These are phyloP conservation scores for Arthrinium phaeospermum DNA, from an alignment of 2,329 filamentous ascomycete species.

Conservation along the genomic window DNA sequence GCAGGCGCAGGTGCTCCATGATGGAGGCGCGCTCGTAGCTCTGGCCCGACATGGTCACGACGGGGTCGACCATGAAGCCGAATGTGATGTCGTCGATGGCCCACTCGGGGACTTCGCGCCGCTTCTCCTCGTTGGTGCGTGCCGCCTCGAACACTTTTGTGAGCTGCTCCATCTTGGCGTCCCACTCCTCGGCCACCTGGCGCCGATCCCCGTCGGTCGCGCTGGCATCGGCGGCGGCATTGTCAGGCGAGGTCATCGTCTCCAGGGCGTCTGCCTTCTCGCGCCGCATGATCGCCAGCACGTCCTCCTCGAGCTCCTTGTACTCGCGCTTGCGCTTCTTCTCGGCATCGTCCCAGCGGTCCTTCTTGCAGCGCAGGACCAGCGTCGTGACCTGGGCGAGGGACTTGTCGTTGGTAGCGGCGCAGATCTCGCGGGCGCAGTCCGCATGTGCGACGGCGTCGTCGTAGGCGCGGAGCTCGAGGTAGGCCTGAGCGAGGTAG, in stretches of 20 bases:
- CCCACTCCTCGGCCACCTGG: slow-evolving; percentile 55
- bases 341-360: slow-evolving; percentile 82
- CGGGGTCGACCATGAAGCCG: slow-evolving; percentile 74
- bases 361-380: slow-evolving; percentile 83
- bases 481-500: slow-evolving; percentile 82
- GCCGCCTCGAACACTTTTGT: slow-evolving; percentile 59
- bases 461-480: slow-evolving; percentile 73
- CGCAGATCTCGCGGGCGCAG: slow-evolving; percentile 74
- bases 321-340: slow-evolving; percentile 60
- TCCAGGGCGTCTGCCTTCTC: slow-evolving; percentile 50
- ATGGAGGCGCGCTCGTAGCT: slow-evolving; percentile 89
- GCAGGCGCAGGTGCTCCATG: slow-evolving; percentile 80
- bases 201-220: slow-evolving; percentile 45
- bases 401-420: slow-evolving; percentile 66
- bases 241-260: not conserved
- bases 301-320: slow-evolving; percentile 63
- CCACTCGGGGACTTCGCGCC: slow-evolving; percentile 74
- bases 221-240: not conserved
- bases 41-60: slow-evolving; percentile 80
- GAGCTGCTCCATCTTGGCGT: slow-evolving; percentile 51
- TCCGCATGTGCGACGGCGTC: slow-evolving; percentile 75
- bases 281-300: slow-evolving; percentile 57
- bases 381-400: slow-evolving; percentile 73
- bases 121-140: slow-evolving; percentile 48
- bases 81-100: slow-evolving; percentile 79